Evolutionary conservation across 164 flowering plant species (phyloP).

Genomic region (Tetracentron sinense): DNA sequence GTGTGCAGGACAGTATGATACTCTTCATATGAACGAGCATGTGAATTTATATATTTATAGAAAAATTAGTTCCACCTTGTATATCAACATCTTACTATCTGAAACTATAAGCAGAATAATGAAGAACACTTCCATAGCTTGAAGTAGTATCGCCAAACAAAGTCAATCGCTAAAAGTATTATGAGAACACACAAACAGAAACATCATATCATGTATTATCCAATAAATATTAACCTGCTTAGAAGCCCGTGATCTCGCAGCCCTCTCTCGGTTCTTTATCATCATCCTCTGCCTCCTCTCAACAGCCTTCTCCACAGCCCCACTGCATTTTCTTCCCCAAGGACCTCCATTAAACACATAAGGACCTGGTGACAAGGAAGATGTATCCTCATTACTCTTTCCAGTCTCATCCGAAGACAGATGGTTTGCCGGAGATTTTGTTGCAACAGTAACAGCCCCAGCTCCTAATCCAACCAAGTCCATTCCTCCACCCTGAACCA

Average conservation of each 20-base stretch:
- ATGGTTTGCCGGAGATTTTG: neutral
- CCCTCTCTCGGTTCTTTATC: conserved; percentile 70
- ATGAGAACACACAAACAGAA: too few relatives aligned
- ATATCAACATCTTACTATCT: too few relatives aligned
- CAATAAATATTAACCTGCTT: conserved; percentile 64
- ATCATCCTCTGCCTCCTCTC: conserved; percentile 61
- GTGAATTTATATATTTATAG: too few relatives aligned
- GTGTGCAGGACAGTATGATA: too few relatives aligned
- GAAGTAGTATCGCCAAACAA: too few relatives aligned
- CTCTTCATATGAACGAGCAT: too few relatives aligned
- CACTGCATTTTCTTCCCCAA: conserved; percentile 32
- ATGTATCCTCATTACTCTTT: neutral
- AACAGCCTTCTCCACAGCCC: conserved; percentile 47
- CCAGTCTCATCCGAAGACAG: neutral
- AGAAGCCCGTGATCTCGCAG: conserved; percentile 63
- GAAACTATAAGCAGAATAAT: too few relatives aligned
- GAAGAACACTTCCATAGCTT: too few relatives aligned
- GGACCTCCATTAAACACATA: conserved; percentile 3
- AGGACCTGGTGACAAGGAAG: neutral
- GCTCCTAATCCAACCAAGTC: conserved; percentile 13
- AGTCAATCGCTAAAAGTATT: too few relatives aligned
- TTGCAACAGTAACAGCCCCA: neutral
- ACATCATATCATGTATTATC: too few relatives aligned
- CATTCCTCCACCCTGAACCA: conserved; percentile 6
- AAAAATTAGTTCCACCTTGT: too few relatives aligned